Evolutionary conservation across 108 stramenopile species (phyloP).

Genomic region (Chaetoceros tenuissimus): DNA sequence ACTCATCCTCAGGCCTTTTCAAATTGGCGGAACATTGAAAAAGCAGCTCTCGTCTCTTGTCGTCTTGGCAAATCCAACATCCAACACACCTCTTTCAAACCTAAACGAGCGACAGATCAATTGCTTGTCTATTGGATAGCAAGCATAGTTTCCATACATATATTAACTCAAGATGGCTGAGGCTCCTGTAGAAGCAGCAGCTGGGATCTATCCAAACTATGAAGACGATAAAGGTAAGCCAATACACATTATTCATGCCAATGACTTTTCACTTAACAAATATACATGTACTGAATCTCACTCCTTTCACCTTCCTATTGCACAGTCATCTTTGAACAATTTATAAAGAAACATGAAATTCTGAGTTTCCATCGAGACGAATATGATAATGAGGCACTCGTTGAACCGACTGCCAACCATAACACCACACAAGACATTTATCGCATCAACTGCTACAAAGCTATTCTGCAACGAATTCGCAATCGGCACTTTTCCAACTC

Average conservation of each 20-base stretch:
- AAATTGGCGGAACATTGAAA: too few species aligned
- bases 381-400: slow-evolving; percentile 20
- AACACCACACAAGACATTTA: slow-evolving; percentile 21
- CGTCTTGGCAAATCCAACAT: too few species aligned
- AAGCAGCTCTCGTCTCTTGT: too few species aligned
- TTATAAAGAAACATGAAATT: slow-evolving; percentile 63
- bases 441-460: slow-evolving; percentile 56
- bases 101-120: too few species aligned
- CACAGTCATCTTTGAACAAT: slow-evolving; percentile 42
- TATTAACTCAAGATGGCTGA: slow-evolving; percentile 4
- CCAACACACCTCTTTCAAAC: too few species aligned
- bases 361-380: slow-evolving; percentile 20
- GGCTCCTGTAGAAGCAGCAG: slow-evolving; percentile 6
- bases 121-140: too few species aligned
- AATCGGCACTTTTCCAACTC: slow-evolving; percentile 43
- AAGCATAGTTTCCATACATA: too few species aligned
- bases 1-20: too few species aligned
- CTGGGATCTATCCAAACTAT: slow-evolving; percentile 34
- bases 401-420: slow-evolving; percentile 50
- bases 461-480: slow-evolving; percentile 63
- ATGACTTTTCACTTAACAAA: not conserved
- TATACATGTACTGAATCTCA: not conserved
- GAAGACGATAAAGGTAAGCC: slow-evolving; percentile 30
- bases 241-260: not conserved
- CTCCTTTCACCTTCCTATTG: not conserved